Evolutionary conservation across 2,329 filamentous ascomycete genomes (phyloP).

Genomic region (Alternaria novae-zelandiae): DNA sequence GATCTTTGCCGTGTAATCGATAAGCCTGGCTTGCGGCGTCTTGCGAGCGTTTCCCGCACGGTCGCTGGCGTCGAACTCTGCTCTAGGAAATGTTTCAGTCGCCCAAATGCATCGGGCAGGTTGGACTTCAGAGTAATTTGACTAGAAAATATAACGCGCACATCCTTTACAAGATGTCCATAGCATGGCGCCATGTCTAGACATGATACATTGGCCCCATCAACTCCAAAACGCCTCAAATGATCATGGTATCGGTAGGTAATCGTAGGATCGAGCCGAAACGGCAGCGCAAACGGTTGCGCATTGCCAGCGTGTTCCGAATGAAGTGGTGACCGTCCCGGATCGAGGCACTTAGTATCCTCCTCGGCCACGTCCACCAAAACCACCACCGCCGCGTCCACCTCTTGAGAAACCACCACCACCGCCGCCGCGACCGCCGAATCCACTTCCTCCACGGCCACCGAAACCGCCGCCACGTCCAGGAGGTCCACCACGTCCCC

Average conservation of each 20-base stretch:
- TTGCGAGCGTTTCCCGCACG: neutral
- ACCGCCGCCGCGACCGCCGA: constrained; percentile 56
- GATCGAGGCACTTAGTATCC: constrained; percentile 33
- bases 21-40: neutral
- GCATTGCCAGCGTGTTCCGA: constrained; percentile 14
- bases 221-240: constrained; percentile 43
- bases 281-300: constrained; percentile 23
- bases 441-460: constrained; percentile 31
- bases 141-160: constrained; percentile 12
- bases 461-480: constrained; percentile 50
- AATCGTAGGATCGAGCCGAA: constrained; percentile 29
- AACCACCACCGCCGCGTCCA: constrained; percentile 29
- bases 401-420: constrained; percentile 11
- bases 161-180: constrained; percentile 11
- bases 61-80: neutral
- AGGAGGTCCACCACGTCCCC: constrained; percentile 54
- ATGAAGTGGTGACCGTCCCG: constrained; percentile 10
- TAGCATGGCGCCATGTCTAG: constrained; percentile 32
- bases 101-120: constrained; percentile 4
- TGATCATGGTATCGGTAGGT: constrained; percentile 43
- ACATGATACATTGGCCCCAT: constrained; percentile 33
- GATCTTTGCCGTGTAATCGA: neutral
- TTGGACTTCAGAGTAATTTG: constrained; percentile 13
- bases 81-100: neutral
- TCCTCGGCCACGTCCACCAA: constrained; percentile 38